Evolutionary conservation across 2,329 filamentous ascomycete species (phyloP), one percentile per base, ranked within the genome.

Genomic region (Colletotrichum chrysophilum): DNA sequence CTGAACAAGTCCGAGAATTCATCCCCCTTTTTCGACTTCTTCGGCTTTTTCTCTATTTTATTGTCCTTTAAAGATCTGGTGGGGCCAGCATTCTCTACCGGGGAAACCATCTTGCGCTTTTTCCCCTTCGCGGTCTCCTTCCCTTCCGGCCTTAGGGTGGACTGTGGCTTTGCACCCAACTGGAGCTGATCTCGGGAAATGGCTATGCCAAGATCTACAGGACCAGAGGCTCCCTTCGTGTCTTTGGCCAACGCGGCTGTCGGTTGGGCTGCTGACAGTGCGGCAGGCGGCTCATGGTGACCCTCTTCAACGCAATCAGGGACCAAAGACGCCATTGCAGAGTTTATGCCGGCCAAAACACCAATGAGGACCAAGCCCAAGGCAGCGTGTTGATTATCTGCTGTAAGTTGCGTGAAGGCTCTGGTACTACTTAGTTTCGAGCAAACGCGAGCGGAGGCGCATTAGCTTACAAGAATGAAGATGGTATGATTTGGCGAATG

Each of bases 1-100:
- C 88, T 89, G 80, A 97, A 97, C 28, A 96, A 84, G 80, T 93
- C 92, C 77, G 96, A 94, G 71, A 96, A 94, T 56, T 91, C 93
- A 81, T 96, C 91, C 7, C 87, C 86, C 48, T 87, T 89, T 78
- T 87, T 90, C 71, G 43, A 16, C n/a, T 52, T 75, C 38, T 68
- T 67, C 8, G 77, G 75, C 79, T 87, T 88, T 78, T 83, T 83
- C 67, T 58, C 66, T 52, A 55, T 58, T 79, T 87, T 88, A 78
- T 83, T 83, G 38, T 48, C 38, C 64, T 61, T 64, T 55, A 55
- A 64, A 18, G 14, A 13, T 48, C 43, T 69, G 55, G 21, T 55
- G 13, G 70, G 9, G 16, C 32, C 38, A 4, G 38, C 16, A n/a
- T 71, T 48, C 5, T 28, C 24, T 21, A 36, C 16, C 7, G 18